Base-by-base conservation (phyloP, 108 stramenopile genomes). In the Pseudonitzschia multistriata region DNA sequence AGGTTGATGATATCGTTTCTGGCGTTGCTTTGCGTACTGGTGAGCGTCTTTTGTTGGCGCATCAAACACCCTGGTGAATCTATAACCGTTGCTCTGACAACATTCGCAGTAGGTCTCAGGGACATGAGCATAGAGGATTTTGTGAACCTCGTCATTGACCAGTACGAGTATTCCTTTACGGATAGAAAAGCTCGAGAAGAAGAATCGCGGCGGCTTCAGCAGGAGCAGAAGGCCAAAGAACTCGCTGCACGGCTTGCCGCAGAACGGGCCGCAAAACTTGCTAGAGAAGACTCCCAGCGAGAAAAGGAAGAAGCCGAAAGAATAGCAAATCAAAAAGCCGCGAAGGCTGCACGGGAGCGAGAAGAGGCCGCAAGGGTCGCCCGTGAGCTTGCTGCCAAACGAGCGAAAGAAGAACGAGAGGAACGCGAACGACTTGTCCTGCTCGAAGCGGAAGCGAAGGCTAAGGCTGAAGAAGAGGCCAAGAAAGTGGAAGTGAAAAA, bases 161-260 rank as follows among this genome's bases (percentile, higher is more conserved):
- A 39, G 25, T 40, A 62, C 28, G 71, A 78, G 29, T 68, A 71
- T 49, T 45, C 35, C 5, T 61, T 72, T 37, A 71, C 74, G 5
- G 66, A 75, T 62, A 56, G 77, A 17, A 67, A 30, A 22, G 66
- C 30, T 3, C 48, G 63, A 34, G 70, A 77, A 55, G 74, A 76
- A 45, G 50, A 52, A 24, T 7, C 7, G 50, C 10, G 21, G 2
- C 11, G 22, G 11, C 34, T 28, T 11, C 33, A 62, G 30, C 7
- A 49, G 28, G 73, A 52, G 33, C 33, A 21, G 15, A 67, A 62
- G 49, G 42, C 53, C 17, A 48, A 62, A 49, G 29, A 60, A 66
- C 15, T 22, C 24, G 54, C 54, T 30, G 54, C 54, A 13, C 54
- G n/a, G 8, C 27, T 55, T 25, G 29, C 27, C 6, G 54, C 54